These are phyloP conservation scores for Colletotrichum sp. DNA, from an alignment of 2,329 filamentous ascomycete genomes.

Conservation along the genomic window DNA sequence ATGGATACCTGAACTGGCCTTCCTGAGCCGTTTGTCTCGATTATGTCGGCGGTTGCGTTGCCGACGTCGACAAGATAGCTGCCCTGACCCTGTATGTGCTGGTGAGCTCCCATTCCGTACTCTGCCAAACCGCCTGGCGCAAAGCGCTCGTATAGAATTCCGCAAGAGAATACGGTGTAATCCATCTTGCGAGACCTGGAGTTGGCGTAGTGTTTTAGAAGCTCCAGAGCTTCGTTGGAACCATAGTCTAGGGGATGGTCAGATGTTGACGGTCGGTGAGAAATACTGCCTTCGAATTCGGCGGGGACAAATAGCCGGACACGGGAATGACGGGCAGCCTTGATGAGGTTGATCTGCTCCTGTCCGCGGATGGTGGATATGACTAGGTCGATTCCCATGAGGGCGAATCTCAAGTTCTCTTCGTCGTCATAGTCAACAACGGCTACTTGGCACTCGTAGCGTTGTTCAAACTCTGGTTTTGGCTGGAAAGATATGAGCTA, in stretches of 20 bases:
- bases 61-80: constrained; percentile 71
- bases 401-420: constrained; percentile 63
- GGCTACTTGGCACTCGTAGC: constrained; percentile 67
- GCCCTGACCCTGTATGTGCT: constrained; percentile 60
- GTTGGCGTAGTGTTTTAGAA: constrained; percentile 58
- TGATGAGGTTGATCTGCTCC: constrained; percentile 73
- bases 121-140: constrained; percentile 67
- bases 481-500: constrained; percentile 37
- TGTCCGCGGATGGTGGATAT: constrained; percentile 74
- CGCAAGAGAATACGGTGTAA: constrained; percentile 75
- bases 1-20: constrained; percentile 63
- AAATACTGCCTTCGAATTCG: constrained; percentile 73
- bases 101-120: constrained; percentile 63
- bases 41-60: constrained; percentile 62
- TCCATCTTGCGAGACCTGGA: constrained; percentile 57
- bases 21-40: constrained; percentile 56
- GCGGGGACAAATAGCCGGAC: constrained; percentile 76
- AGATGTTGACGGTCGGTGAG: constrained; percentile 48
- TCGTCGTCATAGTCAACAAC: constrained; percentile 70
- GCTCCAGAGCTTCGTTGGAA: constrained; percentile 59
- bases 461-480: constrained; percentile 56
- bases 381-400: constrained; percentile 76
- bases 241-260: constrained; percentile 67
- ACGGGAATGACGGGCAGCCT: constrained; percentile 67
- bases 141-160: constrained; percentile 78